These are phyloP conservation scores for Aureobasidium sp. DNA, from an alignment of 2,329 filamentous ascomycete species.

Conservation along the genomic window DNA sequence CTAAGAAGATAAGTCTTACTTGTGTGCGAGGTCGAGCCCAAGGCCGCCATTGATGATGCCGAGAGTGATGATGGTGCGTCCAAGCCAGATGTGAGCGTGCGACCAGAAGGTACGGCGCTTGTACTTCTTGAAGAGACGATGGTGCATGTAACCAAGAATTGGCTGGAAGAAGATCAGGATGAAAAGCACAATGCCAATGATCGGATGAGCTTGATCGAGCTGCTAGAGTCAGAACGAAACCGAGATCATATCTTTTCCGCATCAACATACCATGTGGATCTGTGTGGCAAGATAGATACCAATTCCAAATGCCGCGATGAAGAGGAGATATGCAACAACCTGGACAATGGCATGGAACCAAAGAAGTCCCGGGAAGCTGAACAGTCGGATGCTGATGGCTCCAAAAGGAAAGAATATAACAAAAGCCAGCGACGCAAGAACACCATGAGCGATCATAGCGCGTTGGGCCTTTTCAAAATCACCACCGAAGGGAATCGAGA, in stretches of 20 bases:
- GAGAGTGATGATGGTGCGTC: conserved; percentile 16
- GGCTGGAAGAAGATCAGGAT: conserved; percentile 47
- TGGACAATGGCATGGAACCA: conserved; percentile 42
- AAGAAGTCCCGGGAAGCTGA: conserved; percentile 34
- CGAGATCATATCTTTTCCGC: no score
- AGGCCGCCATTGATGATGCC: conserved; percentile 14
- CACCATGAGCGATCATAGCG: conserved; percentile 33
- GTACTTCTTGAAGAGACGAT: conserved; percentile 41
- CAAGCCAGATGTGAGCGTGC: conserved; percentile 19
- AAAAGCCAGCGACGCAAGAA: conserved; percentile 35
- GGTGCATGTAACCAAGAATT: conserved; percentile 43
- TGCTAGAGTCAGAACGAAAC: conserved; percentile 12
- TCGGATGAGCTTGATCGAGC: conserved; percentile 37
- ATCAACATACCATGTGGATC: conserved; percentile 23
- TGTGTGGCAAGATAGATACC: conserved; percentile 42
- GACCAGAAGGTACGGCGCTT: conserved; percentile 38
- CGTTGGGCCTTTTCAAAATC: background rate
- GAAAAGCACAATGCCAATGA: conserved; percentile 48
- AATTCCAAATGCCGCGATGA: conserved; percentile 41
- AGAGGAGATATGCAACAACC: conserved; percentile 38
- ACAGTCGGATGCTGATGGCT: conserved; percentile 34
- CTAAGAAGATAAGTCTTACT: background rate
- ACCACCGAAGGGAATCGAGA: conserved; percentile 1
- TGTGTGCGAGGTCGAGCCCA: conserved; percentile 12
- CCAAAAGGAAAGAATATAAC: conserved; percentile 38